Conservation (phyloP, 768 basidiomycete species). For the Boletus pseudopeckii region DNA sequence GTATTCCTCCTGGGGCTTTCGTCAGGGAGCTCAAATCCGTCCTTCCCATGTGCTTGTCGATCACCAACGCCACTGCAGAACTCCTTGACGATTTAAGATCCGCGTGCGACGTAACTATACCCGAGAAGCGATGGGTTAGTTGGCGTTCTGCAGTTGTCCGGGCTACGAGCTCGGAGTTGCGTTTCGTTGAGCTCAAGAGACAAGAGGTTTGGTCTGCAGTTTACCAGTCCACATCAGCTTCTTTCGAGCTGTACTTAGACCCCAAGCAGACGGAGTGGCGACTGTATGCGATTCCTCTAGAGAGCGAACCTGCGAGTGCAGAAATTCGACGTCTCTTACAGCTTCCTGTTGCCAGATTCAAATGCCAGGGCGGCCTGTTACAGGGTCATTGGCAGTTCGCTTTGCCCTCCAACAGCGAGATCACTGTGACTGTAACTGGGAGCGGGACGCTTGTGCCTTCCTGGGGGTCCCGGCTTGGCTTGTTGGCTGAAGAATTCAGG, state of each 20-base stretch:
- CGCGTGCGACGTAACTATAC: slow-evolving; percentile 39
- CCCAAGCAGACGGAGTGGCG: slow-evolving; percentile 83
- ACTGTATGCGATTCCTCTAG: slow-evolving; percentile 68
- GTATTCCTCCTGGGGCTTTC: slow-evolving; percentile 72
- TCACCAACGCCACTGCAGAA: slow-evolving; percentile 47
- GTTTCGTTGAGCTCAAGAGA: slow-evolving; percentile 82
- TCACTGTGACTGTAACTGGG: slow-evolving; percentile 57
- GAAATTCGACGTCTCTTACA: slow-evolving; percentile 71
- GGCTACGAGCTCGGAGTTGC: slow-evolving; percentile 60
- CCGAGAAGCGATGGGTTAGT: slow-evolving; percentile 56
- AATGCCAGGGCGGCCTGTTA: slow-evolving; percentile 55
- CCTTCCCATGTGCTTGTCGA: slow-evolving; percentile 81
- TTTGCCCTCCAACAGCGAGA: slow-evolving; percentile 54
- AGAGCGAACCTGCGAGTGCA: slow-evolving; percentile 69
- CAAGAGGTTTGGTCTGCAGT: slow-evolving; percentile 84
- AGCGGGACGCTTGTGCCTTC: slow-evolving; percentile 69
- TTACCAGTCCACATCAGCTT: slow-evolving; percentile 69
- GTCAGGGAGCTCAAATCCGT: slow-evolving; percentile 72
- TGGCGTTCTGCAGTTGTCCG: slow-evolving; percentile 70
- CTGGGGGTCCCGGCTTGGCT: slow-evolving; percentile 82
- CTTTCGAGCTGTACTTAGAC: slow-evolving; percentile 74
- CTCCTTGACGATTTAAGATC: slow-evolving; percentile 52
- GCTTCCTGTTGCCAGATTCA: slow-evolving; percentile 73
- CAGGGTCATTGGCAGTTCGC: slow-evolving; percentile 78
- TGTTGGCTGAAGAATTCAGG: slow-evolving; percentile 60